Evolutionary conservation across 805 yeast species (phyloP).

Genomic region (Starmerella stigmatis): DNA sequence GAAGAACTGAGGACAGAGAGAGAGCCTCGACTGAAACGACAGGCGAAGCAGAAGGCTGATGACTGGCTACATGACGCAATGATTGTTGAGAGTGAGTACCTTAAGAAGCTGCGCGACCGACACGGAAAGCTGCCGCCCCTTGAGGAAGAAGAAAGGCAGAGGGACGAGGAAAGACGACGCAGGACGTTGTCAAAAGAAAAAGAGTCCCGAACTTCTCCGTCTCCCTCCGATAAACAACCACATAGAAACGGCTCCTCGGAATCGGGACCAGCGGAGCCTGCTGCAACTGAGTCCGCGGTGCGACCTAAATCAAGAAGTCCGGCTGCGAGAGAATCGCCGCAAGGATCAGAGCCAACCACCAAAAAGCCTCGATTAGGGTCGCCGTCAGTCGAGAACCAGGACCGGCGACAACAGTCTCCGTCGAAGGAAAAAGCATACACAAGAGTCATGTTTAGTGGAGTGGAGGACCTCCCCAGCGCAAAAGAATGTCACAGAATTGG

Average conservation of each 20-base stretch:
- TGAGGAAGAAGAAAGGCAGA: not conserved
- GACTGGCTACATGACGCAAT: constrained; percentile 49
- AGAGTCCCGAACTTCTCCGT: too few species aligned
- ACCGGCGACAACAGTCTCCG: not conserved
- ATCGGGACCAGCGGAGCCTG: too few species aligned
- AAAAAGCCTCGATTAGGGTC: not conserved
- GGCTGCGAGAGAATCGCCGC: not conserved
- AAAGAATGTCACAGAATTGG: constrained; percentile 39
- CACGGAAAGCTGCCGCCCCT: constrained; percentile 10
- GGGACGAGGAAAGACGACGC: too few species aligned
- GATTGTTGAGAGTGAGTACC: constrained; percentile 51
- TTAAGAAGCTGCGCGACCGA: constrained; percentile 35
- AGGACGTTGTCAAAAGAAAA: too few species aligned
- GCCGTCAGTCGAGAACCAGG: not conserved
- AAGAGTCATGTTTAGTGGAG: constrained; percentile 25
- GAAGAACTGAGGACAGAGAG: constrained; percentile 7
- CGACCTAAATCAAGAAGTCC: too few species aligned
- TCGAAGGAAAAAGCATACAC: constrained; percentile 5
- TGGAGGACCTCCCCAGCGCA: constrained; percentile 22
- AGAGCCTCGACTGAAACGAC: constrained; percentile 25
- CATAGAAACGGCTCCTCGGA: too few species aligned
- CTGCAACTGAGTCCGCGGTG: too few species aligned
- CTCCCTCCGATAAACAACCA: too few species aligned
- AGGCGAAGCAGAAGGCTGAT: constrained; percentile 59
- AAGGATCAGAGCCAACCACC: not conserved